phyloP scores from a whole-genome alignment of 2,329 filamentous ascomycete genomes.

The Aspergillus neoniger region DNA sequence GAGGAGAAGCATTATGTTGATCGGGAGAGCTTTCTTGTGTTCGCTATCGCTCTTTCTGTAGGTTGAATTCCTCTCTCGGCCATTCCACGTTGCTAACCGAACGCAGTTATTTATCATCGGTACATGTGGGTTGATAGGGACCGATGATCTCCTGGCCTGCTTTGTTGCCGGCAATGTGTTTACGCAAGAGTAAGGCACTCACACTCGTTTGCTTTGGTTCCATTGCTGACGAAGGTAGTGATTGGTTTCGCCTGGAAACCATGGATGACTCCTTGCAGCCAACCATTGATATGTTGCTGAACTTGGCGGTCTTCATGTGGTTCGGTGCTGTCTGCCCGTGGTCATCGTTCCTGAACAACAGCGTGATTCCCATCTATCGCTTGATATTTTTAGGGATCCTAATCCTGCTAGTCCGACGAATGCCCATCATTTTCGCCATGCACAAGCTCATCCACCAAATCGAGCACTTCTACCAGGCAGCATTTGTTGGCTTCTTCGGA shows the following conservation, averaged over 20 bases:
- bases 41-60: conserved; percentile 77
- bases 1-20: conserved; percentile 81
- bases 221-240: conserved; percentile 44
- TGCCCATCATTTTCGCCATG: conserved; percentile 73
- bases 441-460: conserved; percentile 80
- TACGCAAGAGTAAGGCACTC: conserved; percentile 70
- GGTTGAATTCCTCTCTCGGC: conserved; percentile 29
- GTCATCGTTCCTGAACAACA: conserved; percentile 67
- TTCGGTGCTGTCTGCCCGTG: conserved; percentile 85
- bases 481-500: conserved; percentile 90
- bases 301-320: conserved; percentile 87
- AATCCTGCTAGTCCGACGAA: conserved; percentile 73
- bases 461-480: conserved; percentile 69
- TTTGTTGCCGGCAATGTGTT: conserved; percentile 91
- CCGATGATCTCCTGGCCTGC: conserved; percentile 86
- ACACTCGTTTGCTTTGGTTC: background rate
- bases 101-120: conserved; percentile 75
- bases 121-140: conserved; percentile 83
- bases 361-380: conserved; percentile 71
- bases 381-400: conserved; percentile 73
- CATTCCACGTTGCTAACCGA: conserved; percentile 13
- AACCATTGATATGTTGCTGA: conserved; percentile 92
- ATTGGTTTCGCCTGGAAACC: conserved; percentile 90
- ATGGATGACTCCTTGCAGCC: conserved; percentile 90
- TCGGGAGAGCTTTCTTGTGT: conserved; percentile 82